Conservation (phyloP, 192 early-diverging fungal genomes). For the Coemansia sp. region DNA sequence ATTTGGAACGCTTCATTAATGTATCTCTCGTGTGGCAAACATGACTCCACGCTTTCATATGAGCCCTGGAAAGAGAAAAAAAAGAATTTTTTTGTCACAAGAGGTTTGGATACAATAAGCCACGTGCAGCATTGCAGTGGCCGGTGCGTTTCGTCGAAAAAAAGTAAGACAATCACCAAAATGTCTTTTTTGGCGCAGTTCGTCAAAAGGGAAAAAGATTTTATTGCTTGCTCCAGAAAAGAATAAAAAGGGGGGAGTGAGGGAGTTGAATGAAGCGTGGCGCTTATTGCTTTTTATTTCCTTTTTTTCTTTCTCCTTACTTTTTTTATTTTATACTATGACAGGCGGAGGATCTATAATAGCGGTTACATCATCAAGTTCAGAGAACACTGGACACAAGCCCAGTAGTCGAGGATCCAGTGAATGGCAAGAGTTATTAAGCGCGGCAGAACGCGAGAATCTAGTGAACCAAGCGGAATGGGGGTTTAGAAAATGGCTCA, state of each 20-base stretch:
- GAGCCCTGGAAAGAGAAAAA: neutral
- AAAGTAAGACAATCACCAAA: neutral
- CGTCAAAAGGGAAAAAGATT: neutral
- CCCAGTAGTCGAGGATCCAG: neutral
- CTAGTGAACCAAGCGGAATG: slow-evolving; percentile 43
- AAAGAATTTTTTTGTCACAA: neutral
- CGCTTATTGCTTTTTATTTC: neutral
- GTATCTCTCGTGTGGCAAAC: neutral
- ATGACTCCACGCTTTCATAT: neutral
- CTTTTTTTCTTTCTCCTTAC: neutral
- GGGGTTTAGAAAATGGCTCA: slow-evolving; percentile 45
- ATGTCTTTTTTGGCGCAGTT: neutral
- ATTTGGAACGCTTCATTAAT: neutral
- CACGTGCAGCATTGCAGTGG: slow-evolving; percentile 1
- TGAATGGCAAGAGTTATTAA: slow-evolving; percentile 13
- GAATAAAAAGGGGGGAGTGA: neutral
- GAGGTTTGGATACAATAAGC: neutral
- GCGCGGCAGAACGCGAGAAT: slow-evolving; percentile 26
- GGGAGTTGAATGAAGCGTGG: neutral
- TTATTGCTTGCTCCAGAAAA: neutral
- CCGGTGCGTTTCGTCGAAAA: neutral
- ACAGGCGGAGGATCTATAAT: slow-evolving; percentile 25
- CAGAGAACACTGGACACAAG: slow-evolving; percentile 5
- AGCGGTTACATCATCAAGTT: slow-evolving; percentile 26
- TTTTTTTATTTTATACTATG: neutral